phyloP scores from a whole-genome alignment of 139 green algal species.

The Chlorella vulgaris region DNA sequence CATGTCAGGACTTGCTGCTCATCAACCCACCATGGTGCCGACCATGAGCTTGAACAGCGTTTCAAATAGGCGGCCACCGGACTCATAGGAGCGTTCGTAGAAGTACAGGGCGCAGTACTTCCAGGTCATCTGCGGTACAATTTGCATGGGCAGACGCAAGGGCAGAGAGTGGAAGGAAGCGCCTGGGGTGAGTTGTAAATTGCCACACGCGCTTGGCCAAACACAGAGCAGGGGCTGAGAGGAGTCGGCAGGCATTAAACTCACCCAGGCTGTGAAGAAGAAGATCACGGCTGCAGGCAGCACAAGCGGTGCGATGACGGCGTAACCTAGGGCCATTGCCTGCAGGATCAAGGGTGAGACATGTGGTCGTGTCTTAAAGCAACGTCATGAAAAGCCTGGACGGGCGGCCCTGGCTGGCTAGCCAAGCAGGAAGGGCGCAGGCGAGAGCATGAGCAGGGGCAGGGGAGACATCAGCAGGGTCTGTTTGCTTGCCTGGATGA shows the following conservation, averaged over 20 bases:
- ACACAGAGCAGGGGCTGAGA: background rate
- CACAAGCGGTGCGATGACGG: slow-evolving; percentile 10
- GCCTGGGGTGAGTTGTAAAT: too few relatives aligned
- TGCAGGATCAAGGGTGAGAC: background rate
- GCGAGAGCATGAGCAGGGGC: background rate
- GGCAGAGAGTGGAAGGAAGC: background rate
- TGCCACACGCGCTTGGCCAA: background rate
- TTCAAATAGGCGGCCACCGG: slow-evolving; percentile 2
- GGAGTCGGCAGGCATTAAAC: background rate
- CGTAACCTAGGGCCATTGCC: slow-evolving; percentile 14
- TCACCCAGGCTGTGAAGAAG: slow-evolving; percentile 24
- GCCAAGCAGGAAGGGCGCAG: background rate
- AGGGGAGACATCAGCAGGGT: background rate
- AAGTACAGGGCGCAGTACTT: slow-evolving; percentile 18
- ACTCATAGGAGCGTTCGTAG: slow-evolving; percentile 27
- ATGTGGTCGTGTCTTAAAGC: background rate
- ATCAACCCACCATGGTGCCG: background rate
- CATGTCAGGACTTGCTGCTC: background rate
- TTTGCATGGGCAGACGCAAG: background rate
- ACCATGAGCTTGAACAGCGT: slow-evolving; percentile 20
- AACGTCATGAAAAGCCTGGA: background rate
- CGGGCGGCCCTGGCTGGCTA: background rate
- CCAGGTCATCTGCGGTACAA: slow-evolving; percentile 5
- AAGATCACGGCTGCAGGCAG: slow-evolving; percentile 10
- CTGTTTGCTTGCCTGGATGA: background rate